Conservation (phyloP, 148 eudicot species). For the Bassia scoparia region DNA sequence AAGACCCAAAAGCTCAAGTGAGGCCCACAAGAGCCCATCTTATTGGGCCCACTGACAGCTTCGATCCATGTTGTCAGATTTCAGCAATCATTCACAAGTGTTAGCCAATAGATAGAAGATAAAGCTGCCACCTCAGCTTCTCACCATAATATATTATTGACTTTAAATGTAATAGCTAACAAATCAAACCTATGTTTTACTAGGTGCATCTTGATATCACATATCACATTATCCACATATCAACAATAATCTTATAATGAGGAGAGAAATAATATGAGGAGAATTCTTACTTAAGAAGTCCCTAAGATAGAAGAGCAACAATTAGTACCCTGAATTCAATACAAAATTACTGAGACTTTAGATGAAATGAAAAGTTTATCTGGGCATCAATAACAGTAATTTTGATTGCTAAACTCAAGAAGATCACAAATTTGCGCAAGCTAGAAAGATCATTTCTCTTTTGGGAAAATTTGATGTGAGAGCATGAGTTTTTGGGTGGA, state of each 20-base stretch:
- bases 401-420: constrained; percentile 19
- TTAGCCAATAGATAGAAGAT: constrained; percentile 41
- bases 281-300: constrained; percentile 17
- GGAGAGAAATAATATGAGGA: constrained; percentile 29
- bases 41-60: constrained; percentile 14
- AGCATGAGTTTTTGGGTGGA: constrained; percentile 16
- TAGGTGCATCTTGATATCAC: too few relatives aligned
- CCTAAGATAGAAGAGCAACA: constrained; percentile 40
- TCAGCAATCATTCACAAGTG: constrained; percentile 1
- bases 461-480: neutral
- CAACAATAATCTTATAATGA: too few relatives aligned
- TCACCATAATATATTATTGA: neutral
- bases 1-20: neutral
- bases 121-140: constrained; percentile 32
- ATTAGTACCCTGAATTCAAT: constrained; percentile 22
- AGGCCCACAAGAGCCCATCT: constrained; percentile 2
- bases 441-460: neutral
- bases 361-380: constrained; percentile 38
- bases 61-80: constrained; percentile 5
- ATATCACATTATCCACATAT: too few relatives aligned
- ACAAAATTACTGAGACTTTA: constrained; percentile 10
- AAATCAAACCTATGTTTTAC: too few relatives aligned
- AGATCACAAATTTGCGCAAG: neutral
- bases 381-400: constrained; percentile 28
- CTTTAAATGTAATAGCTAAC: neutral